These are phyloP conservation scores for Raddia guianensis DNA, from an alignment of 176 grass and related monocot genomes.

Conservation along the genomic window DNA sequence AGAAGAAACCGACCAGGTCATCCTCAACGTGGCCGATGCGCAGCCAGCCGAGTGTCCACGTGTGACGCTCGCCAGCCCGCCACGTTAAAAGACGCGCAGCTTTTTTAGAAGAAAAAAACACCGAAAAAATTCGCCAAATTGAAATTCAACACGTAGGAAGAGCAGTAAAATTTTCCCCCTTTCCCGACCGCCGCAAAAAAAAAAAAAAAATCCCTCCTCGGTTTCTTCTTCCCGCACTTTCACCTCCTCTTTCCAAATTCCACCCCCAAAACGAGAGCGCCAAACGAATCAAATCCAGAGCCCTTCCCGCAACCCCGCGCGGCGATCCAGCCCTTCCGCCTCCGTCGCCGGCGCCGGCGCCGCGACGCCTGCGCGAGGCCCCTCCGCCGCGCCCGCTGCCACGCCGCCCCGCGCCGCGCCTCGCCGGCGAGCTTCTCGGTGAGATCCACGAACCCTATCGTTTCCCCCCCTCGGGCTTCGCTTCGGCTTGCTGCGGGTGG, in stretches of 20 bases:
- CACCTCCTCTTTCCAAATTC: neutral
- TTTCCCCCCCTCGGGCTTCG: neutral
- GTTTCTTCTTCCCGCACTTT: too few relatives aligned
- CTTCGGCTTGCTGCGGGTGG: neutral
- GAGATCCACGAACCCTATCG: slow-evolving; percentile 39
- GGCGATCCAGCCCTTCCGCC: neutral
- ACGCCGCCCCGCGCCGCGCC: neutral
- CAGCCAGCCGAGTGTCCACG: too few relatives aligned
- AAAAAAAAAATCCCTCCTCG: neutral
- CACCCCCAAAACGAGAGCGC: slow-evolving; percentile 54
- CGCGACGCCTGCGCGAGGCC: neutral
- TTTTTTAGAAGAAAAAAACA: too few relatives aligned
- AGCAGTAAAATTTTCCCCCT: too few relatives aligned
- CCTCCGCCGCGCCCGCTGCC: too few relatives aligned
- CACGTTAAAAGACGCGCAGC: too few relatives aligned
- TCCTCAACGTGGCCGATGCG: too few relatives aligned
- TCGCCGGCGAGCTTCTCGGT: slow-evolving; percentile 2
- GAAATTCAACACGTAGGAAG: too few relatives aligned
- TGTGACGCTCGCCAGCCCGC: too few relatives aligned
- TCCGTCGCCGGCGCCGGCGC: neutral
- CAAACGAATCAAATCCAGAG: slow-evolving; percentile 39
- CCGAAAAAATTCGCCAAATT: too few relatives aligned
- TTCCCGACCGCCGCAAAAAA: neutral
- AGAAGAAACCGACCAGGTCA: too few relatives aligned
- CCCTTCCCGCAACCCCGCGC: neutral